Evolutionary conservation across 331 rosid species (phyloP).

Genomic region (Saraca asoca): DNA sequence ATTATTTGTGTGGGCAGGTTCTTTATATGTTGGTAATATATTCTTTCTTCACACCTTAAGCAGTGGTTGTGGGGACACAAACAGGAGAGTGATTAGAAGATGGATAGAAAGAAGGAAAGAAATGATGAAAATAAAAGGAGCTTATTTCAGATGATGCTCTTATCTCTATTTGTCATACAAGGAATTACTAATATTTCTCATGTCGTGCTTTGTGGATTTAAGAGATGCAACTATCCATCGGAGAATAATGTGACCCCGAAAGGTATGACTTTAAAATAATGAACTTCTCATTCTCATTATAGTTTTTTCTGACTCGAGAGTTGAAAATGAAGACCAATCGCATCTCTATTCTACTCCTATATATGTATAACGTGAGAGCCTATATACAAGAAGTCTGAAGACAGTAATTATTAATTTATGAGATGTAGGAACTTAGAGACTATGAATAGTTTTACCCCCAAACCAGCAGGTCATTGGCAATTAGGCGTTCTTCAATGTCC

Average conservation of each 20-base stretch:
- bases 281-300: background rate
- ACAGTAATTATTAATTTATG: too few relatives aligned
- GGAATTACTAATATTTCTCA: constrained; percentile 30
- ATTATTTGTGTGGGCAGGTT: constrained; percentile 49
- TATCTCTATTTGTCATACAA: constrained; percentile 13
- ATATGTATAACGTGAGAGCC: too few relatives aligned
- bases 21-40: constrained; percentile 47
- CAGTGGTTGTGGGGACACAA: background rate
- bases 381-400: too few relatives aligned
- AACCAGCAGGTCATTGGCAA: too few relatives aligned
- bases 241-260: constrained; percentile 2
- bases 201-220: constrained; percentile 21
- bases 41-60: constrained; percentile 44
- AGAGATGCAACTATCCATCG: constrained; percentile 28
- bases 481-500: too few relatives aligned
- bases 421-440: too few relatives aligned
- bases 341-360: too few relatives aligned
- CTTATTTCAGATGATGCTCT: background rate
- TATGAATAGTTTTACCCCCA: too few relatives aligned
- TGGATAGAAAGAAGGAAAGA: background rate
- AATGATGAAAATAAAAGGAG: constrained; percentile 15
- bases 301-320: background rate
- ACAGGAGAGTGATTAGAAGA: background rate
- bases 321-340: background rate
- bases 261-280: background rate